phyloP scores from a whole-genome alignment of 345 rosid species.

The Mercurialis annua region DNA sequence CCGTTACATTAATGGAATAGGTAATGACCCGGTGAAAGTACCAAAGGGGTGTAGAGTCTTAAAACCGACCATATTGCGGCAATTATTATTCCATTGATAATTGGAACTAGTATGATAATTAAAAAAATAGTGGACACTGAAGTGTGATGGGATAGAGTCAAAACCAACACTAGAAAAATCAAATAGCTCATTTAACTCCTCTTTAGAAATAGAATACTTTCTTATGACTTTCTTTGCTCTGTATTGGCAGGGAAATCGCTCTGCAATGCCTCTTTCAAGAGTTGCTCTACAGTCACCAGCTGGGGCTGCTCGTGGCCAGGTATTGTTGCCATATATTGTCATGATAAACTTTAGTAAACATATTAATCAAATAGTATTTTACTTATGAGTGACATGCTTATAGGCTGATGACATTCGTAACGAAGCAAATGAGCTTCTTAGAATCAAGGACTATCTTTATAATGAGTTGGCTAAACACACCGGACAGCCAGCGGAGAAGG shows the following conservation, averaged over 20 bases:
- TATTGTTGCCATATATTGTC: constrained; percentile 18
- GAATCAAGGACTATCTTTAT: constrained; percentile 72
- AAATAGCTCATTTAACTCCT: no score
- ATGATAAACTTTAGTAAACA: background rate
- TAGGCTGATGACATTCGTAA: constrained; percentile 80
- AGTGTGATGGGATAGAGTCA: no score
- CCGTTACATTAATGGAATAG: no score
- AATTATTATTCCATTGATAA: no score
- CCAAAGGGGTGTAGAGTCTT: no score
- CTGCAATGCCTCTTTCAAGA: constrained; percentile 73
- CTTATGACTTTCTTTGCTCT: constrained; percentile 13
- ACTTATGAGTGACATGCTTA: constrained; percentile 1
- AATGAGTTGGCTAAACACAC: constrained; percentile 73
- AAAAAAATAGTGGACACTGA: no score
- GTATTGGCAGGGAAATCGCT: constrained; percentile 53
- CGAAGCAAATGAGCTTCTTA: constrained; percentile 79
- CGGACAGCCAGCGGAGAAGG: constrained; percentile 78
- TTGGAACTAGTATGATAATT: no score
- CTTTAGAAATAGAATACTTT: no score
- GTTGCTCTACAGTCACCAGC: constrained; percentile 66
- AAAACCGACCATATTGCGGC: no score
- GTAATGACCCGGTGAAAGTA: no score
- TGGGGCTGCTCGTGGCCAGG: constrained; percentile 88
- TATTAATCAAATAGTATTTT: background rate
- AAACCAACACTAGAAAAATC: no score